Percentiles rank a stretch among this genome's conserved stretches.
These are phyloP conservation scores for Hemisphaericaspora nanyangensis DNA, from an alignment of 805 yeast genomes.

Conservation along the genomic window DNA sequence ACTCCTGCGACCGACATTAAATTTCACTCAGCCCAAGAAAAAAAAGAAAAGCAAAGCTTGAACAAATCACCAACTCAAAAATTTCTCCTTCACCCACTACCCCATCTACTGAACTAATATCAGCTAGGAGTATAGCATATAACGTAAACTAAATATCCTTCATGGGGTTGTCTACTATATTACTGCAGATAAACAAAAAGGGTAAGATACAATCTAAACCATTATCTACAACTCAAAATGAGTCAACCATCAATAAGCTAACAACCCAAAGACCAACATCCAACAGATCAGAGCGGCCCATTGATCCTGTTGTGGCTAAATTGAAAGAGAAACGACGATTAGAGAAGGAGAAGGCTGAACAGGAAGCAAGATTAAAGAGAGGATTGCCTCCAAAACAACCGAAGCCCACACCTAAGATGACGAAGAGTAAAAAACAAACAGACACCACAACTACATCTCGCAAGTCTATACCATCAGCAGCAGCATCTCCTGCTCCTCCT, in stretches of 20 bases:
- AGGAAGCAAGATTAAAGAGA: conserved; percentile 29
- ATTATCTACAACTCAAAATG: neutral
- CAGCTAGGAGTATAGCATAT: no score
- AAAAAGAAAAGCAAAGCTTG: no score
- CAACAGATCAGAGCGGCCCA: neutral
- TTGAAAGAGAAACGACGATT: conserved; percentile 62
- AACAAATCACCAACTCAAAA: no score
- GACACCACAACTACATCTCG: neutral
- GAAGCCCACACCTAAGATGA: conserved; percentile 6
- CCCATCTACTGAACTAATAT: no score
- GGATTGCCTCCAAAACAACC: conserved; percentile 25
- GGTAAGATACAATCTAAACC: conserved; percentile 17
- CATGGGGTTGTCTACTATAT: conserved; percentile 22
- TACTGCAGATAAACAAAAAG: conserved; percentile 28
- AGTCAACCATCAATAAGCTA: neutral
- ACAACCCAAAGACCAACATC: neutral
- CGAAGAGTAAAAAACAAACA: neutral
- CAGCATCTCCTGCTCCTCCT: conserved; percentile 1
- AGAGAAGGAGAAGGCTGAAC: conserved; percentile 45
- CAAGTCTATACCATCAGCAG: neutral
- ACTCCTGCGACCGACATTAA: no score
- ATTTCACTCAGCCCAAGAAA: no score
- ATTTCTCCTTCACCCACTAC: no score
- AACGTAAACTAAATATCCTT: no score
- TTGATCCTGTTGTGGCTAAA: conserved; percentile 68